A percentile compares a stretch with the other conserved stretches of the same genome.
Conservation (phyloP, 2,329 filamentous ascomycete genomes). For the Dryadomyces sulphureus region DNA sequence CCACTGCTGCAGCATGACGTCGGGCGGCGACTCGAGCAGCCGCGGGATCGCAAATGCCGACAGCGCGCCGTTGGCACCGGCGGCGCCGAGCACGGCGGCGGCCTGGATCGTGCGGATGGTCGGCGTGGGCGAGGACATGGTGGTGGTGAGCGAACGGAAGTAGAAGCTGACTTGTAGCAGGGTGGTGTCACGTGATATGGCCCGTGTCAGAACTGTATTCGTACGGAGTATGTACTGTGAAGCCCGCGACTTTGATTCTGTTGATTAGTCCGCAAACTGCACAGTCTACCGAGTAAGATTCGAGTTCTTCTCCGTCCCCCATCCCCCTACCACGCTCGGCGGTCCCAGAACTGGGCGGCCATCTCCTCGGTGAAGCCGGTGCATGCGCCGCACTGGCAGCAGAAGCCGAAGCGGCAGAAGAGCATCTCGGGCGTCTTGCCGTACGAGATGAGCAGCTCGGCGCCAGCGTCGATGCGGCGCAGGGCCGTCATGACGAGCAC, state of each 20-base stretch:
- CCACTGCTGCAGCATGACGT: conserved; percentile 42
- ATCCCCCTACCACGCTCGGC: not conserved
- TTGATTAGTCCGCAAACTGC: too few relatives aligned
- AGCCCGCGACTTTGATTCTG: too few relatives aligned
- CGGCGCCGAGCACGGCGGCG: conserved; percentile 32
- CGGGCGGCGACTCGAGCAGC: conserved; percentile 38
- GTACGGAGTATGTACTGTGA: too few relatives aligned
- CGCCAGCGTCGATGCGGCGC: conserved; percentile 5
- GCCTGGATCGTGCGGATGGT: not conserved
- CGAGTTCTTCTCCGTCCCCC: not conserved
- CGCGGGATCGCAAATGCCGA: conserved; percentile 33
- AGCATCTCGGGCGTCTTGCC: conserved; percentile 11
- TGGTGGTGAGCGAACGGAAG: not conserved
- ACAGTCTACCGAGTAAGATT: too few relatives aligned
- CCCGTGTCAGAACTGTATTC: too few relatives aligned
- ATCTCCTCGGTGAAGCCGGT: conserved; percentile 4
- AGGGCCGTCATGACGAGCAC: conserved; percentile 26
- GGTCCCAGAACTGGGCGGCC: conserved; percentile 2
- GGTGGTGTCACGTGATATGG: too few relatives aligned
- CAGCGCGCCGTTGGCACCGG: conserved; percentile 21
- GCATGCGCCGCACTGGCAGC: conserved; percentile 12
- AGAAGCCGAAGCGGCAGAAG: conserved; percentile 11
- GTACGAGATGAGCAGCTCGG: conserved; percentile 14
- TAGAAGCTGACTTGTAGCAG: too few relatives aligned
- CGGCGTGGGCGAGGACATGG: not conserved